Evolutionary conservation across 768 basidiomycete species (phyloP), one percentile per base, ranked within the genome.

Genomic region (Leccinellum rugosiceps): DNA sequence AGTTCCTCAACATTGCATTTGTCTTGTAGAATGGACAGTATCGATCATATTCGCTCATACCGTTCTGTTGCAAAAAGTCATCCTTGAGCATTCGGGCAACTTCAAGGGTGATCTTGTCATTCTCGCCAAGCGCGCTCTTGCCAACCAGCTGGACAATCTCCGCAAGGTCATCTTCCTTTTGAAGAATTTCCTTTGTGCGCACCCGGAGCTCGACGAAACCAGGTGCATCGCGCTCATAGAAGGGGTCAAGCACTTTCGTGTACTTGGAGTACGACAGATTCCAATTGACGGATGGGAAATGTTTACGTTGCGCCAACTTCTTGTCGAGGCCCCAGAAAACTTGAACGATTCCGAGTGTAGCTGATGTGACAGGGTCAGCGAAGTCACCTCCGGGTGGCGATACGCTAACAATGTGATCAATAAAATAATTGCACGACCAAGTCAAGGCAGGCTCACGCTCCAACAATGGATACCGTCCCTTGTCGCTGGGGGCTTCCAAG

Each of bases 251-350:
- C 10, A 94, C 86, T 70, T 94, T 95, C 60, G 88, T 90, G 75
- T 99, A 98, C 74, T 99, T 99, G 58, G 97, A 98, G 74, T 98
- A 98, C 10, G 97, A 99, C n/a, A 97, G 78, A 63, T 88, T 97
- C 97, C 97, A 99, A 77, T 99, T 98, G 73, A 99, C 96, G n/a
- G 95, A 97, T 2, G 97, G 97, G 83, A 99, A 99, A 72, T 99
- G 95, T 74, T 99, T 98, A 61, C 96, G 84, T 72, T 98, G 97
- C 3, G 97, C 97, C 58, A 98, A 86, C 72, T 96, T 94, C 86
- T 99, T 99, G 77, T 98, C 97, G 26, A 99, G 84, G 73, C 97
- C 97, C 97, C 97, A 99, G 84, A 99, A 99, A 63, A 98, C 97
- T 69, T 98, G 97, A 10, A 99, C 97, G 69, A 99, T 99, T 79